phyloP scores from a whole-genome alignment of 306 rosid genomes.

The Cicer cuneatum region DNA sequence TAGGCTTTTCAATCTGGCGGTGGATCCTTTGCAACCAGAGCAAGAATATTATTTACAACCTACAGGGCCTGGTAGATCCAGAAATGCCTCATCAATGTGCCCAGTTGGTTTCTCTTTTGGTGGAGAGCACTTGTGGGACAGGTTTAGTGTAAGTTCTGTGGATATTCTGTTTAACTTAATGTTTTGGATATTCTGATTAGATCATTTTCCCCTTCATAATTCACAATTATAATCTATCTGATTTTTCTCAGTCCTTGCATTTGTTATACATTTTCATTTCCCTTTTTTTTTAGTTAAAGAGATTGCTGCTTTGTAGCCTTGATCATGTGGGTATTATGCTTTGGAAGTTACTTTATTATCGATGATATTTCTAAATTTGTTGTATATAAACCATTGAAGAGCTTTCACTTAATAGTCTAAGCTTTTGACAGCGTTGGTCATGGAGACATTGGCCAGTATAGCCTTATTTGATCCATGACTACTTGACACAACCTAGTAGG shows the following conservation, averaged over 20 bases:
- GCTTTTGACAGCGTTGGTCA: background rate
- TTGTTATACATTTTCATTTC: conserved; percentile 16
- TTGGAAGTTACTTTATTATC: conserved; percentile 1
- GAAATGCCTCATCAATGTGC: conserved; percentile 85
- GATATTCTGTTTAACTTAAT: conserved; percentile 35
- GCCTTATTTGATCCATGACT: conserved; percentile 1
- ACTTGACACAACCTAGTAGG: background rate
- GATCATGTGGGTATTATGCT: conserved; percentile 15
- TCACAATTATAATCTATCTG: background rate
- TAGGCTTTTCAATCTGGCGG: conserved; percentile 87
- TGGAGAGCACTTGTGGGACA: conserved; percentile 95
- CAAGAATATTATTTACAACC: conserved; percentile 97
- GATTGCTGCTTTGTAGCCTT: conserved; percentile 8
- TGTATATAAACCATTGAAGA: conserved; percentile 10
- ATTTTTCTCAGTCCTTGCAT: conserved; percentile 11
- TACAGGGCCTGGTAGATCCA: conserved; percentile 71
- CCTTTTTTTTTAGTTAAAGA: background rate
- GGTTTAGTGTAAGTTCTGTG: conserved; percentile 76
- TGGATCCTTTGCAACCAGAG: conserved; percentile 83
- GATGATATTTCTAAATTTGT: conserved; percentile 2
- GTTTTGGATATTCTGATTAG: conserved; percentile 23
- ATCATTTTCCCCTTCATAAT: conserved; percentile 12
- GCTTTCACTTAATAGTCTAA: background rate
- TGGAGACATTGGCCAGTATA: background rate
- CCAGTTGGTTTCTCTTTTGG: conserved; percentile 96